Percentiles rank a stretch among this genome's conserved stretches.
Evolutionary conservation across 1,284 basidiomycete genomes (phyloP).

Genomic region (Trametes sp.): DNA sequence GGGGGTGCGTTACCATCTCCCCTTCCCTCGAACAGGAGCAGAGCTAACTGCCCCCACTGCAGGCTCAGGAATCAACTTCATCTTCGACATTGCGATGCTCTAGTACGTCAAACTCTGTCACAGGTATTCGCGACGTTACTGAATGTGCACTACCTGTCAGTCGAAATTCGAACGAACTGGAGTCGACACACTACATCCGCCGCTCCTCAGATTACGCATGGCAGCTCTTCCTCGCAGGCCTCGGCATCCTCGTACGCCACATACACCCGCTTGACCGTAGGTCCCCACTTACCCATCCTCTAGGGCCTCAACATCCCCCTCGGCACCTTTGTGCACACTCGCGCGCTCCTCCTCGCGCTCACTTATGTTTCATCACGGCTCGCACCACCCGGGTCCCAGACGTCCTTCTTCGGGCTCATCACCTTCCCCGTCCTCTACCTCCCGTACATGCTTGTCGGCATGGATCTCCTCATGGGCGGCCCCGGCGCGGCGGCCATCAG

Average conservation of each 20-base stretch:
- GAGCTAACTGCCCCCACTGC: neutral
- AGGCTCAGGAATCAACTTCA: slow-evolving; percentile 66
- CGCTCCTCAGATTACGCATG: slow-evolving; percentile 78
- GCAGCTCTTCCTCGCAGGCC: slow-evolving; percentile 68
- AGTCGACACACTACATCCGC: slow-evolving; percentile 62
- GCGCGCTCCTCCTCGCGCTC: slow-evolving; percentile 73
- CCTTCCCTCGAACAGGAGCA: no score
- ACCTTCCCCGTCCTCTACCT: slow-evolving; percentile 76
- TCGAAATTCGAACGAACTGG: slow-evolving; percentile 69
- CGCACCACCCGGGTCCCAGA: slow-evolving; percentile 68
- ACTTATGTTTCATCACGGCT: slow-evolving; percentile 74
- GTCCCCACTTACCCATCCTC: neutral
- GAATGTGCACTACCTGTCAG: slow-evolving; percentile 45
- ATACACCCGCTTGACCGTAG: neutral
- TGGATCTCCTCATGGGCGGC: slow-evolving; percentile 78
- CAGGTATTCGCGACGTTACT: neutral
- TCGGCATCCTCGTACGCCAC: slow-evolving; percentile 44
- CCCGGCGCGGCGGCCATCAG: slow-evolving; percentile 61
- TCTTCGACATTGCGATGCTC: slow-evolving; percentile 81
- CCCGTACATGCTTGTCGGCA: slow-evolving; percentile 75
- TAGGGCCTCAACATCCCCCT: slow-evolving; percentile 74
- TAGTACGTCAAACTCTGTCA: slow-evolving; percentile 56
- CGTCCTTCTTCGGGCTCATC: slow-evolving; percentile 79
- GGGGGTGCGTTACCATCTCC: slow-evolving; percentile 75
- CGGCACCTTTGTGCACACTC: slow-evolving; percentile 61